These are phyloP conservation scores for Berberis vulgaris DNA, from an alignment of 164 flowering plant genomes.

Conservation along the genomic window DNA sequence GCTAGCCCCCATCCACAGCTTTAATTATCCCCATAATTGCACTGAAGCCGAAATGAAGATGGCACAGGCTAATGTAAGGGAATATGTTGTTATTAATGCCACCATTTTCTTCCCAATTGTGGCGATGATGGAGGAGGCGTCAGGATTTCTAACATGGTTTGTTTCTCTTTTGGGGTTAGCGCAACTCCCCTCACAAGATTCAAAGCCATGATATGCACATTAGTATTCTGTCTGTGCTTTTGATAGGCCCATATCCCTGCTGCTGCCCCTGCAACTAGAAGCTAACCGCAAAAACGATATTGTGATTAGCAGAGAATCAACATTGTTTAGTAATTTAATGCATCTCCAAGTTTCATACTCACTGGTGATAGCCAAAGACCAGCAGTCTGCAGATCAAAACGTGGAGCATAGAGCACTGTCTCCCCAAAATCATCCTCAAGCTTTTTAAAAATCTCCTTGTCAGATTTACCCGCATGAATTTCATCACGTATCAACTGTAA, in stretches of 20 bases:
- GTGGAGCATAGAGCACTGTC: constrained; percentile 80
- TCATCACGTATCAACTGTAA: constrained; percentile 83
- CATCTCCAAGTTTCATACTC: constrained; percentile 15
- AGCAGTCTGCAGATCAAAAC: constrained; percentile 83
- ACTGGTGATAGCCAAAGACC: constrained; percentile 88
- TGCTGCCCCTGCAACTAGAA: too few relatives aligned
- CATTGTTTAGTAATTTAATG: background rate
- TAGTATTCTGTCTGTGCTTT: constrained; percentile 38
- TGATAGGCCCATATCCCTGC: too few relatives aligned
- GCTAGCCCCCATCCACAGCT: too few relatives aligned
- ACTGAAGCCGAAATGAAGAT: too few relatives aligned
- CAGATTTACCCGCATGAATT: constrained; percentile 70
- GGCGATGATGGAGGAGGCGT: constrained; percentile 48
- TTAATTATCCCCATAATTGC: too few relatives aligned
- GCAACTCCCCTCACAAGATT: constrained; percentile 79
- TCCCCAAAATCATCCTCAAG: constrained; percentile 91
- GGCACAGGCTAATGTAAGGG: too few relatives aligned
- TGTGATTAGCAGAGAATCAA: constrained; percentile 1
- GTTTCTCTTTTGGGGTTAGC: constrained; percentile 69
- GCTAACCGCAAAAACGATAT: constrained; percentile 10
- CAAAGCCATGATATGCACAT: constrained; percentile 83
- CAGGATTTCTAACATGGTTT: constrained; percentile 69
- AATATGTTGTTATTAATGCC: too few relatives aligned
- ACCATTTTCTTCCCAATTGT: too few relatives aligned
- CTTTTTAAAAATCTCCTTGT: constrained; percentile 79